Evolutionary conservation across 202 grass and related monocot genomes (phyloP).

Genomic region (Miscanthus sacchariflorus): DNA sequence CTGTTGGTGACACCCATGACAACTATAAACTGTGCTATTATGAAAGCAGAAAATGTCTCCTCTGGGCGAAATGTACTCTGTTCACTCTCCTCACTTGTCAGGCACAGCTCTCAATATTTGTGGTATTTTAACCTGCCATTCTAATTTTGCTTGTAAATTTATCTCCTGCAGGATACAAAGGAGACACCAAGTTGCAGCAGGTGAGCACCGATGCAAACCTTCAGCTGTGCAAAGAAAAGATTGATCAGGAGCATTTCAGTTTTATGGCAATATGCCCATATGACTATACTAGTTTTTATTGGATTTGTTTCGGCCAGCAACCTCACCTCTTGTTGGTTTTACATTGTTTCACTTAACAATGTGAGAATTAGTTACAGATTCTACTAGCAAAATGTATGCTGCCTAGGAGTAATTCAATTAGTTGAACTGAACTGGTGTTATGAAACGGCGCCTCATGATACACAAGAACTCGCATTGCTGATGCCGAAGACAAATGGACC

Average conservation of each 20-base stretch:
- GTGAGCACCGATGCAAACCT: background rate
- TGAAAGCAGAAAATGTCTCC: background rate
- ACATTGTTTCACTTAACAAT: background rate
- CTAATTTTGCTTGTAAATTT: background rate
- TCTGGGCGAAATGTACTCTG: background rate
- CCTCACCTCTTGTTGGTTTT: background rate
- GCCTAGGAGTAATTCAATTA: background rate
- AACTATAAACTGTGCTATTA: background rate
- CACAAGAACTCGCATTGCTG: background rate
- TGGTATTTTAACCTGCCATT: background rate
- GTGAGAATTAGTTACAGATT: background rate
- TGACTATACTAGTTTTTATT: background rate
- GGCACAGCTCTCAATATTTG: background rate
- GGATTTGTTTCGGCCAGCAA: background rate
- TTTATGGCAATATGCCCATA: background rate
- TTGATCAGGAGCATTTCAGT: background rate
- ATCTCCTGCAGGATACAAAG: background rate
- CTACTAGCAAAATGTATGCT: background rate
- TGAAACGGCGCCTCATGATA: too few relatives aligned
- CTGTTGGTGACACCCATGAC: background rate
- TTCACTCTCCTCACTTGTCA: background rate
- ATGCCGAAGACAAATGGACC: background rate
- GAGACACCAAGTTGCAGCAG: background rate
- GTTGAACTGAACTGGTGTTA: background rate
- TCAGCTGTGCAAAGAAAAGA: background rate